Conservation (phyloP, 257 asterid genomes). For the Solanum microdontum region DNA sequence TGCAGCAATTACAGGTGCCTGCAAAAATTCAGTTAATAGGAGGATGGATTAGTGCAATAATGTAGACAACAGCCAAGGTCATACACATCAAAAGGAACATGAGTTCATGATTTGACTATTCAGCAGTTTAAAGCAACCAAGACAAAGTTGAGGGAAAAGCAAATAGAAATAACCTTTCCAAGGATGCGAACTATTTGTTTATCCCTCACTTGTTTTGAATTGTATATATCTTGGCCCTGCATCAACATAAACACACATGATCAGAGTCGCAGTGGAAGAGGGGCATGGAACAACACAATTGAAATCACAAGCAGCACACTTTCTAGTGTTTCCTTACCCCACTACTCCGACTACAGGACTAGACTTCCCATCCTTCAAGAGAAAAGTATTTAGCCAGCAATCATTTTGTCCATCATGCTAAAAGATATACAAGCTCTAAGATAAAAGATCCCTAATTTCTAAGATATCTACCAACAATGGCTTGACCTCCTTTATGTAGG, state of each 20-base stretch:
- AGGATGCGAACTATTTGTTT: slow-evolving; percentile 87
- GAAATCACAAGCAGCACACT: not conserved
- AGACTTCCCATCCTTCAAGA: not conserved
- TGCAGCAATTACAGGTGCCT: slow-evolving; percentile 98
- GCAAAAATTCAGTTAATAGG: slow-evolving; percentile 5
- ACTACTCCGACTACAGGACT: not conserved
- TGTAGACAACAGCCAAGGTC: not conserved
- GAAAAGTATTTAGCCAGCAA: not conserved
- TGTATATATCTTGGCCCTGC: slow-evolving; percentile 81
- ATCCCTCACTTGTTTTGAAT: slow-evolving; percentile 84
- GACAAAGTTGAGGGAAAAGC: not conserved
- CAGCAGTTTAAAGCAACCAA: not conserved
- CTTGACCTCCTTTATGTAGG: not conserved
- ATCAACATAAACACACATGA: not conserved
- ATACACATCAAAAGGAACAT: not conserved
- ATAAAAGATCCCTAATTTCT: not conserved
- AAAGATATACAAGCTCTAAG: not conserved
- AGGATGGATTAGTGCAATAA: not conserved
- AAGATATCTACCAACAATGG: not conserved
- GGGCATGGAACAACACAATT: not conserved
- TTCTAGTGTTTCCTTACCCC: not conserved
- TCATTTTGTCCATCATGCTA: not conserved
- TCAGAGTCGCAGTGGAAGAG: rapidly evolving
- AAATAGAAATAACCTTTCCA: slow-evolving; percentile 51
- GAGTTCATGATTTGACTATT: not conserved